Evolutionary conservation across 768 basidiomycete species (phyloP).

Genomic region (Boletus subparvulus): DNA sequence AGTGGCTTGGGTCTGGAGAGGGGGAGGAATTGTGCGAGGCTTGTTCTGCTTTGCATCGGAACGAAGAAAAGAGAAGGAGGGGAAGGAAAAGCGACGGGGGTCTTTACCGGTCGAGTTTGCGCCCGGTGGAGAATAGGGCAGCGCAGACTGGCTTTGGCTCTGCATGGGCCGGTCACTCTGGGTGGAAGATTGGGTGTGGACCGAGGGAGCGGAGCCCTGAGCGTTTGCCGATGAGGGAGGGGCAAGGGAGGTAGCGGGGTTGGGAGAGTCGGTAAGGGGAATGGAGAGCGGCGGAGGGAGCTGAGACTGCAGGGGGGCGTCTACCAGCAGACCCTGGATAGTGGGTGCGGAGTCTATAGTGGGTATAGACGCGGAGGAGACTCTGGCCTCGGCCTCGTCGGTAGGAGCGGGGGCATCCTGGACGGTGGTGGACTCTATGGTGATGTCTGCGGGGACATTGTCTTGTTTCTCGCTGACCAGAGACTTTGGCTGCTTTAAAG

Average conservation of each 20-base stretch:
- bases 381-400: conserved; percentile 7
- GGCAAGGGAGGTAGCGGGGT: conserved; percentile 15
- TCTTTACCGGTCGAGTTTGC: conserved; percentile 22
- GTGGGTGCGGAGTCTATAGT: conserved; percentile 26
- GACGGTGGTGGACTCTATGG: background rate
- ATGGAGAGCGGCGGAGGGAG: conserved; percentile 1
- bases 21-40: conserved; percentile 9
- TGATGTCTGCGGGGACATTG: conserved; percentile 1
- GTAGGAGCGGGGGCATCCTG: conserved; percentile 2
- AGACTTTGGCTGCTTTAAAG: conserved; percentile 11
- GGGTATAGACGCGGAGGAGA: conserved; percentile 20
- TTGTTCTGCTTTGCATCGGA: conserved; percentile 31
- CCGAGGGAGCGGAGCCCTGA: conserved; percentile 3
- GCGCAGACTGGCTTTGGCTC: conserved; percentile 28
- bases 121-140: conserved; percentile 20
- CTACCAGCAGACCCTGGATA: conserved; percentile 15
- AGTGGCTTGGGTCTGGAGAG: conserved; percentile 24
- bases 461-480: background rate
- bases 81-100: conserved; percentile 49
- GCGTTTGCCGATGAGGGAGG: conserved; percentile 15
- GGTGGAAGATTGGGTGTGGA: conserved; percentile 15
- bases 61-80: conserved; percentile 43
- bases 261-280: conserved; percentile 22
- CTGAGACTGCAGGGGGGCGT: background rate
- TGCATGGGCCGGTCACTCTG: conserved; percentile 21